A percentile compares a stretch with the other conserved stretches of the same genome.
phyloP scores from a whole-genome alignment of 768 basidiomycete species.

The Hebeloma cylindrosporum region DNA sequence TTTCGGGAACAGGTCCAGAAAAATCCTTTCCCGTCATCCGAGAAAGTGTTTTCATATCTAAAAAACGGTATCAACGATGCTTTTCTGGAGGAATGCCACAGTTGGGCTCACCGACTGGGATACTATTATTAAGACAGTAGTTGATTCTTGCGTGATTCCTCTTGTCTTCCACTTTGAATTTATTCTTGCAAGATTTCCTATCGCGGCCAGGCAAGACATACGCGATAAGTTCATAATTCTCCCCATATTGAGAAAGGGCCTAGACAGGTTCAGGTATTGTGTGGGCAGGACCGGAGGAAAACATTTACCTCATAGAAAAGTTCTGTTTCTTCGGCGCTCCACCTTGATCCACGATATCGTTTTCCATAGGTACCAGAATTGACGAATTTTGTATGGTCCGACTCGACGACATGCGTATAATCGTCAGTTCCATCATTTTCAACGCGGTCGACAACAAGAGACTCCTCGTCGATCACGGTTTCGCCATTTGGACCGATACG shows the following conservation, averaged over 20 bases:
- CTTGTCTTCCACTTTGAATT: conserved; percentile 89
- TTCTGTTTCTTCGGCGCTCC: conserved; percentile 90
- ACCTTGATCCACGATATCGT: conserved; percentile 78
- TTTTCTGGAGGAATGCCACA: background rate
- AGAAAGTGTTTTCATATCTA: conserved; percentile 72
- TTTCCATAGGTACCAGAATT: conserved; percentile 83
- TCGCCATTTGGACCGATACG: conserved; percentile 86
- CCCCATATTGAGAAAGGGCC: conserved; percentile 89
- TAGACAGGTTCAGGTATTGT: conserved; percentile 31
- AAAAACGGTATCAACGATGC: conserved; percentile 1
- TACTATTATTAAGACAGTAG: conserved; percentile 68
- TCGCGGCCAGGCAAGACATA: conserved; percentile 82
- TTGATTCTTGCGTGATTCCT: conserved; percentile 76
- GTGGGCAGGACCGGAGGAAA: conserved; percentile 2
- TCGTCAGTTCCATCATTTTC: conserved; percentile 66
- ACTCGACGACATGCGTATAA: conserved; percentile 80
- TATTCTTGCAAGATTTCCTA: conserved; percentile 88
- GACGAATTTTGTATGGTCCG: conserved; percentile 80
- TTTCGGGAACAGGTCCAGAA: conserved; percentile 76
- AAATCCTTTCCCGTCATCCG: conserved; percentile 87
- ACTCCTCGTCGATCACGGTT: conserved; percentile 84
- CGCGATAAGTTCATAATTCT: conserved; percentile 92
- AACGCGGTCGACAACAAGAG: conserved; percentile 74
- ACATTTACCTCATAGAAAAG: conserved; percentile 76
- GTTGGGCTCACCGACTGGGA: conserved; percentile 64